Conservation (phyloP, 345 rosid genomes). For the Hypericum perforatum region DNA sequence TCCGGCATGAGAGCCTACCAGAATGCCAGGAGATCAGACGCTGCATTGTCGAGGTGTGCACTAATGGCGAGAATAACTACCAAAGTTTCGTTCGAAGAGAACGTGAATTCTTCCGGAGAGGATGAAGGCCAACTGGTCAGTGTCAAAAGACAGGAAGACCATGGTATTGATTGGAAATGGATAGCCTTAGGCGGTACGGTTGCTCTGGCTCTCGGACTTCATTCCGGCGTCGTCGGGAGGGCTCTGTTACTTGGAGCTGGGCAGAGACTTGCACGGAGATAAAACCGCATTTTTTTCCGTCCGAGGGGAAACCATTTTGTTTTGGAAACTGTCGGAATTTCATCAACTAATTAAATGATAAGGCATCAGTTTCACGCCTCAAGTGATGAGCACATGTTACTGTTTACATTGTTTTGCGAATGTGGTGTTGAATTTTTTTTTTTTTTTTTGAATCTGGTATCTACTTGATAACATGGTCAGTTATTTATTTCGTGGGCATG, state of each 20-base stretch:
- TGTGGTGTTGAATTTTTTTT: no score
- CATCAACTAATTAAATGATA: no score
- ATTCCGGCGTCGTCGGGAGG: conserved; percentile 58
- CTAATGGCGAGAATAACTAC: conserved; percentile 65
- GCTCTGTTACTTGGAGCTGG: conserved; percentile 74
- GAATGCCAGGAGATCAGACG: conserved; percentile 46
- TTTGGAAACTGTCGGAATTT: no score
- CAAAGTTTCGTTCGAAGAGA: conserved; percentile 36
- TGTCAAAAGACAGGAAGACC: conserved; percentile 28
- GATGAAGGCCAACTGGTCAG: conserved; percentile 17
- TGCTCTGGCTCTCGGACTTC: conserved; percentile 72
- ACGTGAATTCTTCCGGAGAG: conserved; percentile 38
- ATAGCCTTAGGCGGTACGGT: conserved; percentile 65
- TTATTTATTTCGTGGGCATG: no score
- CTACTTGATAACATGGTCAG: no score
- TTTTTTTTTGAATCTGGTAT: no score
- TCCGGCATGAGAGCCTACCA: conserved; percentile 82
- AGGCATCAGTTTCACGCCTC: no score
- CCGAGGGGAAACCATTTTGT: no score
- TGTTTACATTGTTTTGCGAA: no score
- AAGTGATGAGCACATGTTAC: no score
- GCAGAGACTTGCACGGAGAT: conserved; percentile 68
- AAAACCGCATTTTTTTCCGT: conserved; percentile 13
- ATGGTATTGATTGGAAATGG: conserved; percentile 89
- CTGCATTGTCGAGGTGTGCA: conserved; percentile 55